Evolutionary conservation across 805 yeast genomes (phyloP).

Genomic region (Torulaspora franciscae): DNA sequence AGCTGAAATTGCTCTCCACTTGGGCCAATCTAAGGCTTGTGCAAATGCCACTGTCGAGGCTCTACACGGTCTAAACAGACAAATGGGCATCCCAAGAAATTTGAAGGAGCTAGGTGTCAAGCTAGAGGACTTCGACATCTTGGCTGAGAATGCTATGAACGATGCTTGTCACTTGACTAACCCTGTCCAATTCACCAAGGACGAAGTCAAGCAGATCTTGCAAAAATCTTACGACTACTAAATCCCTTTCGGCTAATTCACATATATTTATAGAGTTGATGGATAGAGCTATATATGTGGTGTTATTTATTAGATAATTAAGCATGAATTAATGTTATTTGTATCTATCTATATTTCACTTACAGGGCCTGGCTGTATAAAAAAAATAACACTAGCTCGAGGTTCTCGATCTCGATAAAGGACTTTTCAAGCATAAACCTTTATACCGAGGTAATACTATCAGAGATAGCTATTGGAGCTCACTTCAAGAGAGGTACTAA

Average conservation of each 20-base stretch:
- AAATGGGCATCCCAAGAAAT: conserved; percentile 20
- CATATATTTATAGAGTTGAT: conserved; percentile 1
- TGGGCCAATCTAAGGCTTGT: conserved; percentile 16
- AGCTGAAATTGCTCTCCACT: conserved; percentile 20
- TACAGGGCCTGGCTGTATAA: too few relatives aligned
- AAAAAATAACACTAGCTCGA: too few relatives aligned
- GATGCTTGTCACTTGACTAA: conserved; percentile 24
- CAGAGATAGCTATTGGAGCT: too few relatives aligned
- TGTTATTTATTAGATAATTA: too few relatives aligned
- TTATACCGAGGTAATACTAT: too few relatives aligned
- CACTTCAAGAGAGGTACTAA: not conserved
- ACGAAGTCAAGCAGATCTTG: conserved; percentile 22
- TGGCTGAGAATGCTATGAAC: conserved; percentile 25
- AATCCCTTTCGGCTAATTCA: not conserved
- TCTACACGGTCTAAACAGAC: conserved; percentile 14
- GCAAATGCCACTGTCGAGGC: conserved; percentile 19
- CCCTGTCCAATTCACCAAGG: conserved; percentile 24
- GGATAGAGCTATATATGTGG: not conserved
- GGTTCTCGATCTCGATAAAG: too few relatives aligned
- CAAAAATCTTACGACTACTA: conserved; percentile 14
- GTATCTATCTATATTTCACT: too few relatives aligned
- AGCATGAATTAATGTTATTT: too few relatives aligned
- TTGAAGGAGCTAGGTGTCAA: conserved; percentile 23
- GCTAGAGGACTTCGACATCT: conserved; percentile 20
- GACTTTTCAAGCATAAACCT: too few relatives aligned